Base-by-base conservation (phyloP, 495 filamentous ascomycete species). In the Penicillium simplicissimum region DNA sequence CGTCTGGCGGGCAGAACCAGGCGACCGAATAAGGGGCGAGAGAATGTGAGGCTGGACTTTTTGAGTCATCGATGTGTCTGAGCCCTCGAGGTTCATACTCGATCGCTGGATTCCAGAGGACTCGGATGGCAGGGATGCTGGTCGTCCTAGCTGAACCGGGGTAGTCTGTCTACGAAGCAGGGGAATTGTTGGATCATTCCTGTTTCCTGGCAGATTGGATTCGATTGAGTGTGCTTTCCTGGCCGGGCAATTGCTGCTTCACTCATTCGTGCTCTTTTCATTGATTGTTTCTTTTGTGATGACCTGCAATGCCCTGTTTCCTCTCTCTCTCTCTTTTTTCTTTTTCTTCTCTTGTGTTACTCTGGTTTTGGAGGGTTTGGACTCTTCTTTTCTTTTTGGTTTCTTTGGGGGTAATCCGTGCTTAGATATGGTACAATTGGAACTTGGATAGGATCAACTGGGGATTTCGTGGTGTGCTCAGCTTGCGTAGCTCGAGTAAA, bases 291-390 rank as follows among this genome's bases (percentile, higher is more conserved):
- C 57, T 64, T 59, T 65, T 66, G 55, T 66, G 23, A 67, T 67
- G 66, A 67, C 72, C 64, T 59, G 63, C 61, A 42, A 73, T 69
- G 70, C 57, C 64, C 66, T 60, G 49, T 58, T 61, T 67, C 58
- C 37, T 64, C 34, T 65, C 66, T 71, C 40, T 66, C 67, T 63
- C 71, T 63, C 61, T 72, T 65, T 67, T 71, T 43, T 66, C 67
- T 63, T 71, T 63, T 63, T 72, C 71, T 13, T 71, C 69, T 71
- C 71, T 74, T 53, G 48, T 63, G 34, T 60, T 33, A 17, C 52
- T 61, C 40, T 40, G 65, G 40, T 21, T 59, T 55, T 23, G 33
- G 25, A 25, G 48, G 48, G 14, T 53, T 42, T 58, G 61, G 61
- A 54, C 31, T 51, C 17, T 51, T 48, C 8, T 38, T 31, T 36